These are phyloP conservation scores for Candida patagonica DNA, from an alignment of 805 yeast species.

Conservation along the genomic window DNA sequence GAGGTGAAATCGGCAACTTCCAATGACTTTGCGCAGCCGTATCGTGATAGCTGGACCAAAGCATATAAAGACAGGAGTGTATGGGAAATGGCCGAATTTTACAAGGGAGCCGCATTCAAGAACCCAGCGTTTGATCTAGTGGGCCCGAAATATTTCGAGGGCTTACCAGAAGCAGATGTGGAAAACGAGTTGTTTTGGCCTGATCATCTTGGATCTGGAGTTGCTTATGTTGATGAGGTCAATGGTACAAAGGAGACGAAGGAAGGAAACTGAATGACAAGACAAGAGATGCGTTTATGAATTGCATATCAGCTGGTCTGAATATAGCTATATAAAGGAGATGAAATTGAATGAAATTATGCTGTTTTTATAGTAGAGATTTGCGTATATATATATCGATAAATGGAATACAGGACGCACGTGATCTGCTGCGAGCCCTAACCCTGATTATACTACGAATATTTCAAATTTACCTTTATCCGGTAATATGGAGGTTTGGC, in stretches of 20 bases:
- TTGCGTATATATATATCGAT: no score
- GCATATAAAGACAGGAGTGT: background rate
- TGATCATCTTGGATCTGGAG: no score
- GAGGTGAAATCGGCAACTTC: background rate
- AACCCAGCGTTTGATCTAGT: conserved; percentile 1
- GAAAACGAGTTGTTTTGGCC: conserved; percentile 2
- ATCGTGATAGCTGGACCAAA: conserved; percentile 1
- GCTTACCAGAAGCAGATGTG: background rate
- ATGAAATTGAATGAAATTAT: no score
- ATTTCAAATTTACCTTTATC: background rate
- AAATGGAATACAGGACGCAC: no score
- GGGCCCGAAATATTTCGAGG: background rate
- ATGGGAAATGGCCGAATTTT: conserved; percentile 1
- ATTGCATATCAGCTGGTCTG: no score
- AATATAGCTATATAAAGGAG: no score
- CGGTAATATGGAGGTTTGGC: conserved; percentile 23
- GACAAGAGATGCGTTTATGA: no score
- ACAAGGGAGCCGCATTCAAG: background rate
- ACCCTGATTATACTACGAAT: no score
- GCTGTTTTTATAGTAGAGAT: background rate
- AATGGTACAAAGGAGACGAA: no score
- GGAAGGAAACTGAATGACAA: no score
- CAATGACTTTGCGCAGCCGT: background rate
- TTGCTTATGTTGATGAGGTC: no score
- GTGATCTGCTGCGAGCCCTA: no score